Evolutionary conservation across 148 eudicot genomes (phyloP).

Genomic region (Euryodendron excelsum): DNA sequence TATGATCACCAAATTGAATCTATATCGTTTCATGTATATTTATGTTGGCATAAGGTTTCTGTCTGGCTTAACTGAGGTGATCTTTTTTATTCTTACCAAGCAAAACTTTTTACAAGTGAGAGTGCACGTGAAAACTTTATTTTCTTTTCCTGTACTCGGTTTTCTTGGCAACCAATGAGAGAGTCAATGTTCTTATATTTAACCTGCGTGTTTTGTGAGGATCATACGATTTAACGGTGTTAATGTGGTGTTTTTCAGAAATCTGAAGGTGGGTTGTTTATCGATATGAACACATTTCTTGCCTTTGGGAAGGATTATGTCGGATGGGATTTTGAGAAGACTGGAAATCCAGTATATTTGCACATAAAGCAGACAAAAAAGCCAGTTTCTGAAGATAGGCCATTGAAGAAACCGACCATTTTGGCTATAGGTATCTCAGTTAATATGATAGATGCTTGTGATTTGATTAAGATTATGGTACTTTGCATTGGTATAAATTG

Average conservation of each 20-base stretch:
- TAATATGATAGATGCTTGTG: background rate
- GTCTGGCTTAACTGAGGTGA: background rate
- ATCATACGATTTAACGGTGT: background rate
- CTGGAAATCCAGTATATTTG: slow-evolving; percentile 80
- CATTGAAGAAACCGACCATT: slow-evolving; percentile 89
- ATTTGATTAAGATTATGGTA: background rate
- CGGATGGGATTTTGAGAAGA: slow-evolving; percentile 85
- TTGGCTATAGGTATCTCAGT: slow-evolving; percentile 76
- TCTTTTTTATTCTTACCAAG: background rate
- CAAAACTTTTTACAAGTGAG: background rate
- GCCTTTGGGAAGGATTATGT: slow-evolving; percentile 90
- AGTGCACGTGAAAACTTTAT: background rate
- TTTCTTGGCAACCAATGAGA: background rate
- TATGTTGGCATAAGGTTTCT: background rate
- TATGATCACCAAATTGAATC: background rate
- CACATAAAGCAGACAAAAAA: slow-evolving; percentile 81
- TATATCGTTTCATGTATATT: background rate
- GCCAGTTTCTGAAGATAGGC: slow-evolving; percentile 84
- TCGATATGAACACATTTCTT: slow-evolving; percentile 88
- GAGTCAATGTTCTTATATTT: background rate
- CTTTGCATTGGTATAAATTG: background rate
- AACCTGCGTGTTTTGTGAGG: background rate
- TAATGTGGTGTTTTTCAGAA: slow-evolving; percentile 38
- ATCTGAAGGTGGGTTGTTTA: slow-evolving; percentile 88
- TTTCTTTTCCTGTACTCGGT: too few relatives aligned